These are phyloP conservation scores for Candida taoyuanica DNA, from an alignment of 805 yeast genomes.

Conservation along the genomic window DNA sequence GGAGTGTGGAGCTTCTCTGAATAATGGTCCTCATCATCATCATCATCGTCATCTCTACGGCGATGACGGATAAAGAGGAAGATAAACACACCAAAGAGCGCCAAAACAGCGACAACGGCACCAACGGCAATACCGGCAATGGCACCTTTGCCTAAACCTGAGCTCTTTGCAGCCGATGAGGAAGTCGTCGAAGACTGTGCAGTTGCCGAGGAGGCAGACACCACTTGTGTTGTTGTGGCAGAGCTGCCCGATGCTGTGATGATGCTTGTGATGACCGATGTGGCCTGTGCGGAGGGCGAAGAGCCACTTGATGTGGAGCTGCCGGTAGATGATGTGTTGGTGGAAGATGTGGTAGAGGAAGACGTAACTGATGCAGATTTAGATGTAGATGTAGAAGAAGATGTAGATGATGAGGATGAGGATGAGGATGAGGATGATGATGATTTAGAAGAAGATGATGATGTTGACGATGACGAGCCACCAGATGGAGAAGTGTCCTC, in stretches of 20 bases:
- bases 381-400: conserved; percentile 14
- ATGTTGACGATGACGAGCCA: conserved; percentile 14
- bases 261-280: conserved; percentile 18
- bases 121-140: conserved; percentile 63
- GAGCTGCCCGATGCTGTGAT: conserved; percentile 17
- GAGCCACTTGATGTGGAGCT: conserved; percentile 2
- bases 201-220: conserved; percentile 10
- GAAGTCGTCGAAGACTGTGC: conserved; percentile 12
- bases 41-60: conserved; percentile 13
- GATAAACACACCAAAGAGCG: conserved; percentile 27
- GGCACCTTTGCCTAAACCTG: conserved; percentile 37
- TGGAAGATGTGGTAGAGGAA: not conserved
- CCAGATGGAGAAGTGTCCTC: conserved; percentile 20
- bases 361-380: conserved; percentile 14
- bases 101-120: conserved; percentile 41
- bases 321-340: conserved; percentile 2
- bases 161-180: conserved; percentile 16
- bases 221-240: conserved; percentile 14
- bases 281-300: conserved; percentile 5
- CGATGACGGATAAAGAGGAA: conserved; percentile 19
- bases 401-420: conserved; percentile 4
- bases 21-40: conserved; percentile 14
- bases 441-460: too few relatives aligned
- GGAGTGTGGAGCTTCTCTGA: conserved; percentile 8
- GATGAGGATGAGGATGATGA: conserved; percentile 1